Conservation (phyloP, 257 asterid genomes). For the Solanum habrochaites region DNA sequence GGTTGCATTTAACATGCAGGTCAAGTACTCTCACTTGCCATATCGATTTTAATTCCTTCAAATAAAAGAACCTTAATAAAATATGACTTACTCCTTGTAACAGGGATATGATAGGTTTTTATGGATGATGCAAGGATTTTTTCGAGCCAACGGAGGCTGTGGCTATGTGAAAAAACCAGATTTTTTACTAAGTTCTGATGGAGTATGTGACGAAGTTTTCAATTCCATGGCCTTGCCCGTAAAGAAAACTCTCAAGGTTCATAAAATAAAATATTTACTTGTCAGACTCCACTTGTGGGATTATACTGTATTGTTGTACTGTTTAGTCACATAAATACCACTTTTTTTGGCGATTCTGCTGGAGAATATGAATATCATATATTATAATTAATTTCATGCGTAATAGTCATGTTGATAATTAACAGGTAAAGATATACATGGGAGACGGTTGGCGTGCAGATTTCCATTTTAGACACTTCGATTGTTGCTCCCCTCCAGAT, state of each 20-base stretch:
- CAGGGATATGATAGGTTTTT: slow-evolving; percentile 11
- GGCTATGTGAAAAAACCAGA: slow-evolving; percentile 19
- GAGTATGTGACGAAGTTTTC: not conserved
- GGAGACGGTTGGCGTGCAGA: slow-evolving; percentile 14
- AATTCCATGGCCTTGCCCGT: not conserved
- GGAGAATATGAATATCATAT: not conserved
- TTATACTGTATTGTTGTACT: not conserved
- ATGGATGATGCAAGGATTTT: slow-evolving; percentile 18
- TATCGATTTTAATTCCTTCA: not conserved
- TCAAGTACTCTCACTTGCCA: not conserved
- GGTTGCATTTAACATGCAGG: slow-evolving; percentile 34
- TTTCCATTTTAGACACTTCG: slow-evolving; percentile 9
- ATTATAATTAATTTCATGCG: not conserved
- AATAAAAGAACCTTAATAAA: not conserved
- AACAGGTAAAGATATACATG: slow-evolving; percentile 7
- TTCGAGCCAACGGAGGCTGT: slow-evolving; percentile 14
- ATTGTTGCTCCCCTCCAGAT: slow-evolving; percentile 9
- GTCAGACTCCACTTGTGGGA: not conserved
- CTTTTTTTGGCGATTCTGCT: not conserved
- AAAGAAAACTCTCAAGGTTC: slow-evolving; percentile 5
- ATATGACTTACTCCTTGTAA: not conserved
- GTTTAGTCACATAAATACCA: not conserved
- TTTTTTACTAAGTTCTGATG: not conserved
- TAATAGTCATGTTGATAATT: not conserved
- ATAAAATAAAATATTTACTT: not conserved